Conservation (phyloP, 106 monocot genomes). For the Triglochin maritima region DNA sequence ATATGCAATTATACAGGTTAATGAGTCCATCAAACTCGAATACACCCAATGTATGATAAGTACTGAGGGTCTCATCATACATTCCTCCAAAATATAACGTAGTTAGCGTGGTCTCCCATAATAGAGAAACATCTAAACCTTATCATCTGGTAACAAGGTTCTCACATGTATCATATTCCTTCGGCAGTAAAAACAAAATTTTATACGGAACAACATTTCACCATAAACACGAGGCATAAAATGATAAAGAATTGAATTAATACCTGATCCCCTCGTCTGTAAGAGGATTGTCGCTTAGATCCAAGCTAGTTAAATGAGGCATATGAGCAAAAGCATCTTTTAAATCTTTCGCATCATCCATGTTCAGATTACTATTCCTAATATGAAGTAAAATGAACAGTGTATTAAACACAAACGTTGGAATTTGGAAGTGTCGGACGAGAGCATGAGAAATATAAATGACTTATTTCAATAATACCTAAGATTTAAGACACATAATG, state of each 20-base stretch:
- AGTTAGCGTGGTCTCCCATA: too few species aligned
- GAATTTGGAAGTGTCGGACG: neutral
- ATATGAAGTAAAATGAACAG: neutral
- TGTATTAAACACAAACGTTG: neutral
- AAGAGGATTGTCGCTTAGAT: conserved; percentile 86
- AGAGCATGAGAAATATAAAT: neutral
- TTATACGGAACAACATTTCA: neutral
- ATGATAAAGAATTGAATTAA: neutral
- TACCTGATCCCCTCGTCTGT: conserved; percentile 83
- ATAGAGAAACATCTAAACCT: too few species aligned
- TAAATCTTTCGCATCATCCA: conserved; percentile 61
- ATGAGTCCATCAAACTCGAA: too few species aligned
- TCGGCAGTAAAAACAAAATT: too few species aligned
- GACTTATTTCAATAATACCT: neutral
- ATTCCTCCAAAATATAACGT: too few species aligned
- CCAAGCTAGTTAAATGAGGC: conserved; percentile 60
- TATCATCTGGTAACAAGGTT: too few species aligned
- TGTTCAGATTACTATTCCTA: conserved; percentile 63
- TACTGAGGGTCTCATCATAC: too few species aligned
- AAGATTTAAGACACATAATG: conserved; percentile 1
- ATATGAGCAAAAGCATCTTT: conserved; percentile 39
- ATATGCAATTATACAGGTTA: neutral
- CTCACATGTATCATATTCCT: too few species aligned
- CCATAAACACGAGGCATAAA: neutral
- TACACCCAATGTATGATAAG: too few species aligned